Base-by-base conservation (phyloP, 371 early-diverging fungal species). In the Syncephalis fuscata region DNA sequence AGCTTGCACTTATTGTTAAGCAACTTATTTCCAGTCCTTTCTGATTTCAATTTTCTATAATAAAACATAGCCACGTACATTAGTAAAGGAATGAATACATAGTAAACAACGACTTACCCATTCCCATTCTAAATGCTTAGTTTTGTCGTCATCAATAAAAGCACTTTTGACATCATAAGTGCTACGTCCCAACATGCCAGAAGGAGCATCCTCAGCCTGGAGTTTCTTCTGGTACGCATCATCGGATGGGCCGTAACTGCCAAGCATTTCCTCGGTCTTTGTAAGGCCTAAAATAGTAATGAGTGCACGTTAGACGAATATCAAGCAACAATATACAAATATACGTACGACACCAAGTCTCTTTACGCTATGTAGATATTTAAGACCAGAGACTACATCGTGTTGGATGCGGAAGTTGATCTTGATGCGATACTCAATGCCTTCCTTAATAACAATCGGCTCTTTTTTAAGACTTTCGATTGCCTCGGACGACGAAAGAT, bases 351-450 rank as follows among this genome's bases (percentile, higher is more conserved):
- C 70, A 20, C 87, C 87, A 62, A 67, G 64, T 61, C 92, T 78
- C 75, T 91, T 96, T 49, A 93, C 83, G 39, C 80, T 78, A 49
- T 96, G 97, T 58, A 89, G 59, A 66, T 89, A 94, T 65, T 87
- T 92, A 49, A 96, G 73, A 17, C 97, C 97, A 44, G 89, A 84
- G 19, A 96, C 80, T 39, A 96, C 86, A 48, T 93, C 92, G 61
- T 91, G 85, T 66, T 92, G 85, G 54, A 96, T 78, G 60, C 88
- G 76, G 76, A 96, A 96, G 47, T 71, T 72, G 57, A 96, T 82
- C 71, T 89, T 90, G 65, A 92, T 73, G 49, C 85, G 74, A 74
- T 92, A 93, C 53, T 88, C 88, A 50, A 80, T 72, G 49, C 94
- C 94, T 65, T 93, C 94, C 70, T 96, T 96, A 69, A 96, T 93